phyloP scores from a whole-genome alignment of 2,329 filamentous ascomycete species.

The Fusarium verticillioides region DNA sequence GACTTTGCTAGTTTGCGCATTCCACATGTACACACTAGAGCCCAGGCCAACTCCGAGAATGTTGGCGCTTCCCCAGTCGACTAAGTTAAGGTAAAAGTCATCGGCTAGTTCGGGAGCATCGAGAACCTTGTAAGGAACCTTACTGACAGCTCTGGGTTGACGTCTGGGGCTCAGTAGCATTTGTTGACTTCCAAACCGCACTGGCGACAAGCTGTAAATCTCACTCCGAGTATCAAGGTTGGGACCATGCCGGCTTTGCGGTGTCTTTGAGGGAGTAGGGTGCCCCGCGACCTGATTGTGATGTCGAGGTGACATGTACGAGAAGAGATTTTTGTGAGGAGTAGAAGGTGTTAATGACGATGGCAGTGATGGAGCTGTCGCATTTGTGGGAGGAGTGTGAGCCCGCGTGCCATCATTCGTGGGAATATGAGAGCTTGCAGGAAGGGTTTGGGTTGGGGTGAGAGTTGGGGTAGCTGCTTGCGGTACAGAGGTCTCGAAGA shows the following conservation, averaged over 20 bases:
- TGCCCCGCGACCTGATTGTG: constrained; percentile 79
- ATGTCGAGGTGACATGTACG: constrained; percentile 82
- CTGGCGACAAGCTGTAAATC: constrained; percentile 94
- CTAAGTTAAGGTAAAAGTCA: constrained; percentile 96
- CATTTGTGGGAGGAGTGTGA: constrained; percentile 81
- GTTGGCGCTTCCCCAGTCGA: constrained; percentile 97
- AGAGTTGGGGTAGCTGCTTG: constrained; percentile 75
- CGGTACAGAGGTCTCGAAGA: constrained; percentile 91
- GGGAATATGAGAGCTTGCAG: constrained; percentile 63
- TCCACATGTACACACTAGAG: constrained; percentile 98
- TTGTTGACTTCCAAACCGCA: constrained; percentile 90
- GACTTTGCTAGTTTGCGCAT: constrained; percentile 88
- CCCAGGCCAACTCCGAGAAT: constrained; percentile 92
- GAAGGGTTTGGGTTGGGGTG: constrained; percentile 67
- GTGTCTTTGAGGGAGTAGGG: constrained; percentile 88
- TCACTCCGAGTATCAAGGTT: constrained; percentile 92
- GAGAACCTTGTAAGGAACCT: constrained; percentile 97
- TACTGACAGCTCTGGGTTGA: constrained; percentile 89
- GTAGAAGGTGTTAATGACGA: constrained; percentile 88
- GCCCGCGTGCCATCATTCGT: constrained; percentile 75
- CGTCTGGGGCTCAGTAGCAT: constrained; percentile 92
- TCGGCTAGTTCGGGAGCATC: constrained; percentile 96
- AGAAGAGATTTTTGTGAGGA: constrained; percentile 96
- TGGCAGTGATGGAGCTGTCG: constrained; percentile 70
- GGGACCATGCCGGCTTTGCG: constrained; percentile 85